Conservation (phyloP, 2,329 filamentous ascomycete genomes). For the Chaetomiaceae sp. region DNA sequence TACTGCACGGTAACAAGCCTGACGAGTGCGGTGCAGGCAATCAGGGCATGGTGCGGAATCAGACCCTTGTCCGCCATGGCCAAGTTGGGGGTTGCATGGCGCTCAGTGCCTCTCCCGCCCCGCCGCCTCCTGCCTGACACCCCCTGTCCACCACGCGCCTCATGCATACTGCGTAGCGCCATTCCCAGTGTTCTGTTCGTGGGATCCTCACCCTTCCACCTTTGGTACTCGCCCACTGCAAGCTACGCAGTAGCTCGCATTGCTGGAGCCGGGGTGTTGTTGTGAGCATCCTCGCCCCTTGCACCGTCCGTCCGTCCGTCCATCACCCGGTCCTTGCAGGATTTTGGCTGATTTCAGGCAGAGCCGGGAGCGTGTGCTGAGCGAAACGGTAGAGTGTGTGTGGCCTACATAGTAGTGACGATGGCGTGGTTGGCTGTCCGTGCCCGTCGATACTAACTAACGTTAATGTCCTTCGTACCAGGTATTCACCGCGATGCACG, state of each 20-base stretch:
- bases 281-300: background rate
- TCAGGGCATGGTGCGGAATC: slow-evolving; percentile 18
- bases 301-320: background rate
- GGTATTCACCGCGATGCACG: no score
- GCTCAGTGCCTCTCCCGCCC: background rate
- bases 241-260: background rate
- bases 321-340: no score
- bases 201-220: background rate
- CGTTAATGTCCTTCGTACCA: no score
- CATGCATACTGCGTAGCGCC: slow-evolving; percentile 16
- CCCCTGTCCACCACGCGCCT: slow-evolving; percentile 16
- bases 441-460: no score
- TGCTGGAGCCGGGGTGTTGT: background rate
- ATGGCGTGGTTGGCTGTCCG: no score
- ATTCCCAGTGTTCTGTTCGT: background rate
- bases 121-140: background rate
- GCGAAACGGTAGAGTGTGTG: no score
- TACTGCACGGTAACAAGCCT: slow-evolving; percentile 15
- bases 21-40: background rate
- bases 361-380: no score
- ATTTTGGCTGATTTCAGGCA: no score
- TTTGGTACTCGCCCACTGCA: background rate
- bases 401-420: no score
- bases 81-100: background rate
- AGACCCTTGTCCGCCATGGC: slow-evolving; percentile 3